Base-by-base conservation (phyloP, 2,329 filamentous ascomycete species). In the Colletotrichum cereale region DNA sequence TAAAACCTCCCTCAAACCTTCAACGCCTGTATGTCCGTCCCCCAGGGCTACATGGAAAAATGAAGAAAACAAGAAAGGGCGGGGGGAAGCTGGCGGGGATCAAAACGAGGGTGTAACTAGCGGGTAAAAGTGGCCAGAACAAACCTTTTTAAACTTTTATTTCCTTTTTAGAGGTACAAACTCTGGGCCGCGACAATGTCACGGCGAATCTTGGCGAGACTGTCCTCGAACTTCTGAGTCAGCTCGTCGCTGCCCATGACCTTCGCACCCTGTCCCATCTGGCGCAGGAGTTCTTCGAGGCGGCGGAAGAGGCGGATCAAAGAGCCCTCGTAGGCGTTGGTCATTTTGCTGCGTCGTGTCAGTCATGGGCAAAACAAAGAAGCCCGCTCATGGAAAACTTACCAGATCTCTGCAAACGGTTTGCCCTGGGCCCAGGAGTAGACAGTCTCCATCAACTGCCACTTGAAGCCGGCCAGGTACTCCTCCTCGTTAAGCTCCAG, bases 181-280 rank as follows among this genome's bases (percentile, higher is more conserved):
- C 93, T 97, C 85, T 98, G 95, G 58, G 96, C 94, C 31, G 96
- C 95, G 71, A 99, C 96, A 80, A 99, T 95, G 80, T 98, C 96
- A 78, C 96, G 89, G 81, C 94, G 90, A 66, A 98, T 93, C 88
- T 97, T 96, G 70, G 88, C 87, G 76, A 99, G 84, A 73, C 94
- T 92, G 75, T 91, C 89, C 78, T 97, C 95, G 79, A 99, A 99
- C 84, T 97, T 98, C 79, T 91, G 89, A 78, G 95, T 93, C 67
- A 99, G 86, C 78, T 98, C 96, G 72, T 97, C 94, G 80, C 93
- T 98, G 77, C 96, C 96, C 96, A 99, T 99, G 74, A 98, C 96
- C 84, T 98, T 98, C 75, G 93, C 90, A 31, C 96, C 96, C 83
- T 98, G 93, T 21, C 93, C 96, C 89, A 98, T 97, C 82, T 99